phyloP scores from a whole-genome alignment of 2,329 filamentous ascomycete species.

The Alternaria panax region DNA sequence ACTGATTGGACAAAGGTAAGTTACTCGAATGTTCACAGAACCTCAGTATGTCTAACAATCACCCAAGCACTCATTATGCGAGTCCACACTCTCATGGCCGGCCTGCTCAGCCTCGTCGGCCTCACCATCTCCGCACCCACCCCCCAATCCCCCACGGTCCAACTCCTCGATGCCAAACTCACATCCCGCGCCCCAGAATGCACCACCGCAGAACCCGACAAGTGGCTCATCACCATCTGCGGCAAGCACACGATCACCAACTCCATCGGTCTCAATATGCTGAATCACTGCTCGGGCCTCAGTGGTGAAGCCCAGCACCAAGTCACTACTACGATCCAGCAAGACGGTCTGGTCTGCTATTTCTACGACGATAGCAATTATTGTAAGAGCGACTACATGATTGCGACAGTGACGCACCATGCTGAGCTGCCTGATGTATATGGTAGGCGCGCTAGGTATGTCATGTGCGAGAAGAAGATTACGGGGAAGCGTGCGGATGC shows the following conservation, averaged over 20 bases:
- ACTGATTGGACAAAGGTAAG: not conserved
- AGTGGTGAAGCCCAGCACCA: not conserved
- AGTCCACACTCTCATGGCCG: not conserved
- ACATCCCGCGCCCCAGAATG: not conserved
- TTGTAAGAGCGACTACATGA: not conserved
- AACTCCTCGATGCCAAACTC: not conserved
- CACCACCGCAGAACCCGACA: not conserved
- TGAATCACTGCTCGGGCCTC: not conserved
- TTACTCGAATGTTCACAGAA: not conserved
- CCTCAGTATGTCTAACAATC: not conserved
- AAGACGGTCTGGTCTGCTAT: not conserved
- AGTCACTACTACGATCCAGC: not conserved
- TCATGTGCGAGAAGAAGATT: not conserved
- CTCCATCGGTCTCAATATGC: no score
- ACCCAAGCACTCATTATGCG: not conserved
- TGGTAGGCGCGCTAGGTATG: not conserved
- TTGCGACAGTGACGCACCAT: not conserved
- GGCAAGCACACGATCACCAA: not conserved
- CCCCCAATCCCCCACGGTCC: not conserved
- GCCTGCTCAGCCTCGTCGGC: not conserved
- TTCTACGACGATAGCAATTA: not conserved
- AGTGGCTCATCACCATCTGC: not conserved
- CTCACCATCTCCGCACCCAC: not conserved
- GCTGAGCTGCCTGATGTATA: not conserved
- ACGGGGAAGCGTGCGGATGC: not conserved